A percentile compares a stretch with the other conserved stretches of the same genome.
These are phyloP conservation scores for Pleurotus platypus DNA, from an alignment of 768 basidiomycete species.

Conservation along the genomic window DNA sequence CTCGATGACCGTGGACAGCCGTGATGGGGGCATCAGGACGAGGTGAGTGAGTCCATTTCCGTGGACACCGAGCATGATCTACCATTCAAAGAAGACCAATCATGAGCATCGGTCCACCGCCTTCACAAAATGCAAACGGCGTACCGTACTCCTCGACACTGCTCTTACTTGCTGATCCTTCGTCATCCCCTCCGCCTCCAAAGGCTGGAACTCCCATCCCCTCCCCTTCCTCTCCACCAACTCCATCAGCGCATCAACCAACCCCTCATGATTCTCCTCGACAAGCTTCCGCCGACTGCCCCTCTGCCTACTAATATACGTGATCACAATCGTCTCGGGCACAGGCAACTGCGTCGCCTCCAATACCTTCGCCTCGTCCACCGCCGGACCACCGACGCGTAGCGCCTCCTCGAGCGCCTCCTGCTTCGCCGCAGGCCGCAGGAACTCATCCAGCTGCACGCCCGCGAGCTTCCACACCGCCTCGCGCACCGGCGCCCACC, in stretches of 20 bases:
- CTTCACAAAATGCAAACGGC: constrained; percentile 17
- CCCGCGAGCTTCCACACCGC: constrained; percentile 70
- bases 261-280: constrained; percentile 46
- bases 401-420: too few relatives aligned
- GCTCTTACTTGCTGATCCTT: constrained; percentile 74
- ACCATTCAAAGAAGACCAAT: background rate
- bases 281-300: constrained; percentile 47
- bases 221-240: constrained; percentile 37
- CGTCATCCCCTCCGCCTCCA: constrained; percentile 60
- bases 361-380: background rate
- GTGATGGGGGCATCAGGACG: constrained; percentile 76
- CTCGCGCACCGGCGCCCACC: constrained; percentile 75
- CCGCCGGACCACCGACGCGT: background rate
- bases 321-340: constrained; percentile 56
- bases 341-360: constrained; percentile 28
- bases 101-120: background rate
- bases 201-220: constrained; percentile 58
- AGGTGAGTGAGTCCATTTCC: constrained; percentile 84
- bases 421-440: background rate
- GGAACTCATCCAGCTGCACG: constrained; percentile 14
- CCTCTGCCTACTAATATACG: constrained; percentile 71
- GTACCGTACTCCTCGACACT: constrained; percentile 66
- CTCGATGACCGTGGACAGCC: constrained; percentile 79
- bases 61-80: constrained; percentile 72
- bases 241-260: constrained; percentile 50